These are phyloP conservation scores for Nigrograna mackinnonii DNA, from an alignment of 2,329 filamentous ascomycete species.

Conservation along the genomic window DNA sequence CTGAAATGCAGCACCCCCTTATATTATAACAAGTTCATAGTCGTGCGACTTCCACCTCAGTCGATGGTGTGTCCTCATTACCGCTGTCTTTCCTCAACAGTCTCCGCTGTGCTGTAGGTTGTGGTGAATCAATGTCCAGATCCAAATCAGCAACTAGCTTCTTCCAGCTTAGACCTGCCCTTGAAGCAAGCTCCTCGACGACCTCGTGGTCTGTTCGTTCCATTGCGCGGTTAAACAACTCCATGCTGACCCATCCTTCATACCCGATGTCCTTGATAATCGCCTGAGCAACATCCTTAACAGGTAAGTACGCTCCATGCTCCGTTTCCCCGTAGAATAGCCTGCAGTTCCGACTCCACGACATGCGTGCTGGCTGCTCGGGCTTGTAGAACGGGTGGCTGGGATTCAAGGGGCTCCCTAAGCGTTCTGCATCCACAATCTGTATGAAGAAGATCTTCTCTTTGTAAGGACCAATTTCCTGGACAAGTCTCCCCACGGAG, in stretches of 20 bases:
- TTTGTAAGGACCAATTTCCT: constrained; percentile 56
- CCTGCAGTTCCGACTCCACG: constrained; percentile 76
- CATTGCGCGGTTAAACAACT: constrained; percentile 69
- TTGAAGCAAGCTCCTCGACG: constrained; percentile 58
- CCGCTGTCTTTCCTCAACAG: background rate
- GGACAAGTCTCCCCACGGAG: constrained; percentile 60
- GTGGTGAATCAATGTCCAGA: constrained; percentile 12
- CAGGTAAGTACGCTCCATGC: constrained; percentile 69
- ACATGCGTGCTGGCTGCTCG: constrained; percentile 69
- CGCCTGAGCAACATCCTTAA: constrained; percentile 62
- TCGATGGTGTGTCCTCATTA: background rate
- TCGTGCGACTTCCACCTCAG: no score
- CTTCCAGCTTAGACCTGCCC: constrained; percentile 57
- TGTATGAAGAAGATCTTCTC: constrained; percentile 76
- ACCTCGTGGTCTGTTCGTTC: constrained; percentile 54
- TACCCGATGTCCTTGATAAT: constrained; percentile 68
- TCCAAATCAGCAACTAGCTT: constrained; percentile 48
- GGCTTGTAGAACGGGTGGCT: constrained; percentile 63
- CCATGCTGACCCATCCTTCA: constrained; percentile 71
- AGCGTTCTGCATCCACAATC: constrained; percentile 72
- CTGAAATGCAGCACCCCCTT: no score
- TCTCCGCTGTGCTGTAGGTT: background rate
- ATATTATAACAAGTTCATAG: no score
- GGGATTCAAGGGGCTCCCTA: constrained; percentile 59
- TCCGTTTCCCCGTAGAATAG: constrained; percentile 68